A percentile compares a stretch with the other conserved stretches of the same genome.
phyloP scores from a whole-genome alignment of 2,329 filamentous ascomycete genomes.

The Fusarium citri region DNA sequence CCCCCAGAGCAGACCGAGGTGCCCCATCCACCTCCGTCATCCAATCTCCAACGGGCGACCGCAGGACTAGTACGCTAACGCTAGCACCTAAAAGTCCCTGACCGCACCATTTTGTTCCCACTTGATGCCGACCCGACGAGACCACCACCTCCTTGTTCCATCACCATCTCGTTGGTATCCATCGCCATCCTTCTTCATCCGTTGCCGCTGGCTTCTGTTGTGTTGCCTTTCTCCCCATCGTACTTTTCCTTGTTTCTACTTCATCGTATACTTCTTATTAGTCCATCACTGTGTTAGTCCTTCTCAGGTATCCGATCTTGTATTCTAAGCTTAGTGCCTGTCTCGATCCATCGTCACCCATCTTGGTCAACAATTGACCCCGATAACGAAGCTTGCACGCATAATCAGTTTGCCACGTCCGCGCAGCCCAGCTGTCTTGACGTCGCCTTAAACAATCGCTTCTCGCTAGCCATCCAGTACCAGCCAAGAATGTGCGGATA shows the following conservation, averaged over 20 bases:
- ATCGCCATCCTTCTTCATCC: conserved; percentile 1
- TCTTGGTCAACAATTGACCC: conserved; percentile 29
- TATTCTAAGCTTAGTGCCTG: conserved; percentile 30
- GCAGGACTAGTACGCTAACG: conserved; percentile 8
- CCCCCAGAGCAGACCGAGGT: conserved; percentile 12
- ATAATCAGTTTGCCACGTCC: conserved; percentile 19
- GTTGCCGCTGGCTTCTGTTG: conserved; percentile 11
- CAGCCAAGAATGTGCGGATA: conserved; percentile 43
- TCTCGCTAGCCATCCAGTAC: not conserved
- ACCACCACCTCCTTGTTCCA: conserved; percentile 37
- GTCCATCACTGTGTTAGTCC: conserved; percentile 11
- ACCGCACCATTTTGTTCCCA: conserved; percentile 41
- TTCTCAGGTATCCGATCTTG: conserved; percentile 18
- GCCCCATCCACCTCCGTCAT: conserved; percentile 35
- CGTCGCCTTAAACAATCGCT: conserved; percentile 12
- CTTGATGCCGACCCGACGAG: conserved; percentile 25
- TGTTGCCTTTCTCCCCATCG: conserved; percentile 1
- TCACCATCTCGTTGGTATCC: conserved; percentile 31
- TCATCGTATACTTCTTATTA: conserved; percentile 21
- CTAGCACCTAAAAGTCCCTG: conserved; percentile 39
- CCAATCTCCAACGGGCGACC: conserved; percentile 38
- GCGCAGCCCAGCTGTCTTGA: conserved; percentile 12
- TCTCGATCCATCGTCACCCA: conserved; percentile 22
- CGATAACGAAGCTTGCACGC: conserved; percentile 29
- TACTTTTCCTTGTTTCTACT: conserved; percentile 19